phyloP scores from a whole-genome alignment of 2,329 filamentous ascomycete genomes.

The Fusarium coicis region DNA sequence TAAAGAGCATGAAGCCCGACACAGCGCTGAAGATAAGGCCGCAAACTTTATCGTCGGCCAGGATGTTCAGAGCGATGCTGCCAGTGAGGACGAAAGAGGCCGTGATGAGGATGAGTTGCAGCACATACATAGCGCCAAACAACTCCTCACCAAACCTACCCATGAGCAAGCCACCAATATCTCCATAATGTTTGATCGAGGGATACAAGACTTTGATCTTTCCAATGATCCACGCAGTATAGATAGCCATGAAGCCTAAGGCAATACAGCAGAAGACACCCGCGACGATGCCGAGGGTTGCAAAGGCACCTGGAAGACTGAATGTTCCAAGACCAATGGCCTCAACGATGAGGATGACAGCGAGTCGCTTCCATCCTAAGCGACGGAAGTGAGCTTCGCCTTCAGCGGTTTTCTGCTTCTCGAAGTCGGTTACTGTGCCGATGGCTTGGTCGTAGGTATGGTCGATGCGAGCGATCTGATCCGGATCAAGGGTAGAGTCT shows the following conservation, averaged over 20 bases:
- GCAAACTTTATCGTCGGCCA: conserved; percentile 63
- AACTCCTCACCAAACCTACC: conserved; percentile 68
- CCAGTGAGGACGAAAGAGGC: conserved; percentile 74
- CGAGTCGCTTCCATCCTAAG: conserved; percentile 40
- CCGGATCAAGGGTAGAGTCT: background rate
- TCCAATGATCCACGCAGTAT: conserved; percentile 54
- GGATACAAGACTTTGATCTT: conserved; percentile 58
- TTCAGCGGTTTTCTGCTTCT: conserved; percentile 37
- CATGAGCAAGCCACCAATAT: conserved; percentile 68
- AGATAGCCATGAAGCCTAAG: conserved; percentile 53
- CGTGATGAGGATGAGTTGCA: conserved; percentile 73
- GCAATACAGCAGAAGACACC: conserved; percentile 51
- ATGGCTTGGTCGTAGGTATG: conserved; percentile 32
- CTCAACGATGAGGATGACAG: conserved; percentile 40
- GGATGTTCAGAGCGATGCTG: conserved; percentile 69
- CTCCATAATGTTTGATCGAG: conserved; percentile 70
- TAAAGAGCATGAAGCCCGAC: conserved; percentile 52
- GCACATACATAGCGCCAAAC: conserved; percentile 64
- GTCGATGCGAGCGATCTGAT: conserved; percentile 24
- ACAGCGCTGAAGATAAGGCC: conserved; percentile 53
- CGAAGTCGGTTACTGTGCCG: conserved; percentile 39
- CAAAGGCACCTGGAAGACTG: conserved; percentile 40
- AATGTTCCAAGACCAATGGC: conserved; percentile 41
- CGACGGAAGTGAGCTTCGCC: conserved; percentile 38
- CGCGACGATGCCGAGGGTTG: conserved; percentile 44